Base-by-base conservation (phyloP, 495 filamentous ascomycete genomes). In the Penicillium lagena region DNA sequence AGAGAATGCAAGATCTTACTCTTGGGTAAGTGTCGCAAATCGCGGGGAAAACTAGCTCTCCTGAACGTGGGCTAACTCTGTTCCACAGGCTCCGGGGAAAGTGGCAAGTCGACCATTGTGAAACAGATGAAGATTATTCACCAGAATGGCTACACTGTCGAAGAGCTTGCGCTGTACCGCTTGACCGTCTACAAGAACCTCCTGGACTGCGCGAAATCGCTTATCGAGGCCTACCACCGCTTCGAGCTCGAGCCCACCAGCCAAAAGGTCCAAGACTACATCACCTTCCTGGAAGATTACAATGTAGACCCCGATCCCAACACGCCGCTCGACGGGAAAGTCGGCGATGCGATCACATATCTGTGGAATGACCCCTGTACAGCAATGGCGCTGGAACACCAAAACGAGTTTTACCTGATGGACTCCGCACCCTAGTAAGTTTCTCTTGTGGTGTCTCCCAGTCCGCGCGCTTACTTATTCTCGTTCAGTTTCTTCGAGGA, bases 81-180 rank as follows among this genome's bases (percentile, higher is more conserved):
- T 7, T 42, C 36, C 27, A 12, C 35, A 98, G 93, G 93, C 33
- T 96, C 93, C 45, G 93, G 93, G 46, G 93, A 98, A 75, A 96
- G 90, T 67, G 93, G 93, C 39, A 98, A 98, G 68, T 96, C 93
- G 39, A 98, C 93, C 4, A 96, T 97, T 51, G 93, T 98, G 50
- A 97, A 97, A 66, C 93, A 97, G 75, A 98, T 97, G 93, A 98
- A 98, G 69, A 97, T 98, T 58, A 97, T 97, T 52, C 93, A 97
- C 58, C 86, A 96, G 57, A 95, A 95, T 68, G 93, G 93, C 45
- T 98, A 97, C 64, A 86, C 87, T 2, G 77, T 83, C 47, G 90
- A 96, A 51, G 93, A 98, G 62, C 78, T 96, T 40, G 83, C 82
- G 39, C 78, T 94, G 54, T 97, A 98, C 68, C 87, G 93, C 34